phyloP scores from a whole-genome alignment of 805 yeast genomes.

The Starmera pachycereana region DNA sequence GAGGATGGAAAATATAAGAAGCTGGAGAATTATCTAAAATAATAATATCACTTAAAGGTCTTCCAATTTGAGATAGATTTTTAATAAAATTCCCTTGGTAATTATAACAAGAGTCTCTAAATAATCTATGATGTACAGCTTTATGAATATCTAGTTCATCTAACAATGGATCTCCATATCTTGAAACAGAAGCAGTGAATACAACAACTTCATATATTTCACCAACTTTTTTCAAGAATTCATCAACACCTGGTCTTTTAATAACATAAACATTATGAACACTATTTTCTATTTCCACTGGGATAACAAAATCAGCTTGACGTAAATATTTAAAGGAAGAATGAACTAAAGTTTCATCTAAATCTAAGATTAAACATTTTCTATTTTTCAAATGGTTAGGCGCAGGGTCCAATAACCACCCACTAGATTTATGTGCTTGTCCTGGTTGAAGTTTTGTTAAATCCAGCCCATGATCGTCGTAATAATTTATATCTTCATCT shows the following conservation, averaged over 20 bases:
- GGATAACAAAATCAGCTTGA: constrained; percentile 92
- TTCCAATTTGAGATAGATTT: constrained; percentile 86
- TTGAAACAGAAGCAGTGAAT: constrained; percentile 90
- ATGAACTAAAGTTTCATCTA: constrained; percentile 95
- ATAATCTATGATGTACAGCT: constrained; percentile 80
- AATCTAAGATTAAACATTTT: constrained; percentile 83
- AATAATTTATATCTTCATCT: constrained; percentile 13
- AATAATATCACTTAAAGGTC: constrained; percentile 77
- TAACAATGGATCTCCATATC: constrained; percentile 92
- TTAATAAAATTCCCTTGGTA: constrained; percentile 93
- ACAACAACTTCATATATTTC: constrained; percentile 89
- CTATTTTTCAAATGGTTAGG: constrained; percentile 40
- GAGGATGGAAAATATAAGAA: constrained; percentile 95
- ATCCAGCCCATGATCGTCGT: constrained; percentile 36
- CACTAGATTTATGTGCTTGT: constrained; percentile 57
- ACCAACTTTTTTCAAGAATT: constrained; percentile 75
- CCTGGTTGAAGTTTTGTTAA: constrained; percentile 60
- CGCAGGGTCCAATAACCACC: constrained; percentile 53
- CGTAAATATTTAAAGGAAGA: constrained; percentile 86
- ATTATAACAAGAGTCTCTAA: constrained; percentile 89
- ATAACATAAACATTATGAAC: constrained; percentile 92
- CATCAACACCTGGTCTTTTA: constrained; percentile 97
- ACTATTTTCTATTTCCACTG: constrained; percentile 92
- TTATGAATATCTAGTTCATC: constrained; percentile 75
- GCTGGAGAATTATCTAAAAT: constrained; percentile 97